Evolutionary conservation across 2,329 filamentous ascomycete genomes (phyloP), one percentile per base, ranked within the genome.

Genomic region (Aspergillus fischeri): DNA sequence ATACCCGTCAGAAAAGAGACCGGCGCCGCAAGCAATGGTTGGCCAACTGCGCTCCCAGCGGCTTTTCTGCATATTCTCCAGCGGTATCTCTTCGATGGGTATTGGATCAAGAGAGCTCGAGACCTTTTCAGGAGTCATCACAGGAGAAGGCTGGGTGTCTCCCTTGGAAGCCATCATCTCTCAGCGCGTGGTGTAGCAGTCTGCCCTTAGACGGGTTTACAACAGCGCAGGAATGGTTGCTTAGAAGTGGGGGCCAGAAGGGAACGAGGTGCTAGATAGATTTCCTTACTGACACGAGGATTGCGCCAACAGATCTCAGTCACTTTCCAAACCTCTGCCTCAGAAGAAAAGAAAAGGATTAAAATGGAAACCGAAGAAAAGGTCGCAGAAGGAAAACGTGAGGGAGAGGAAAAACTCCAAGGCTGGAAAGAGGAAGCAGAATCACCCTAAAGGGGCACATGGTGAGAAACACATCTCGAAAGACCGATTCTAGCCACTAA

Each of bases 1-100:
- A 73, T 96, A 96, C 17, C 92, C 92, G 73, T 96, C 92, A 25
- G 88, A 92, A 75, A 96, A 96, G 1, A 96, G 81, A 67, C 92
- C 92, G 52, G 92, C 90, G 62, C 92, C 92, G 69, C 91, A 96
- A 47, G 92, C 92, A 65, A 96, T 87, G 1, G 91, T 89, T 14
- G 92, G 91, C 81, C 84, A 86, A 20, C 82, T 77, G 50, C 83
- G 78, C 61, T 84, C 77, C 82, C 79, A 81, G 56, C 77, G 73
- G 50, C 68, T 67, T 57, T 78, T 77, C 10, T 59, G 57, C 6
- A 59, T 42, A 35, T 62, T 57, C 1, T 71, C 70, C 20, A 74
- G 60, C 4, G 70, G 65, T 3, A 61, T 29, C 6, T 64, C 56
- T 32, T 69, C 68, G 7, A 65, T 28, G 25, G 58, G 41, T 14